Percentiles rank a stretch among this genome's conserved stretches.
These are phyloP conservation scores for Sclerotinia trifoliorum DNA, from an alignment of 2,329 filamentous ascomycete genomes.

Conservation along the genomic window DNA sequence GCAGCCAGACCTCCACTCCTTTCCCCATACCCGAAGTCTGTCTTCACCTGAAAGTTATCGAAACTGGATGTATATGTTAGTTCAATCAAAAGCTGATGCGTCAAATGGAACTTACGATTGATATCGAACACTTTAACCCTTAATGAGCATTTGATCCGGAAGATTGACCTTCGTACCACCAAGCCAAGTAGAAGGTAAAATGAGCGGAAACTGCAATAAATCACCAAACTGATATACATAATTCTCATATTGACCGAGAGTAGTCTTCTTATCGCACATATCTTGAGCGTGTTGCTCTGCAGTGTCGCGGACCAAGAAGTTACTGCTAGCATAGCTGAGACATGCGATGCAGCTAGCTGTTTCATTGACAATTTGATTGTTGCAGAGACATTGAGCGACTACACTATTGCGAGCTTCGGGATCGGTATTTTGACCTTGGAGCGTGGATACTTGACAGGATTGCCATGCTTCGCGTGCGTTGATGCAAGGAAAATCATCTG, in stretches of 20 bases:
- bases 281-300: not conserved
- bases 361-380: not conserved
- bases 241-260: not conserved
- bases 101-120: not conserved
- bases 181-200: conserved; percentile 6
- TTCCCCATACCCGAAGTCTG: not conserved
- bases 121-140: not conserved
- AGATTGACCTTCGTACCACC: not conserved
- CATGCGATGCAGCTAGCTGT: conserved; percentile 3
- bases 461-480: not conserved
- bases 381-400: conserved; percentile 7
- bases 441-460: not conserved
- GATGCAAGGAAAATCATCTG: not conserved
- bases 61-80: not conserved
- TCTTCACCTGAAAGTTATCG: not conserved
- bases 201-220: not conserved
- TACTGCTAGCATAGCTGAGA: not conserved
- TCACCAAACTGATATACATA: not conserved
- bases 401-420: not conserved
- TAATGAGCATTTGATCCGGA: not conserved
- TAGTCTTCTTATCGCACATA: not conserved
- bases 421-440: not conserved
- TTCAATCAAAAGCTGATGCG: rapidly evolving
- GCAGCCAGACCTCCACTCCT: too few relatives aligned
- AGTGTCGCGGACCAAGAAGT: not conserved